Evolutionary conservation across 2,329 filamentous ascomycete species (phyloP).

Genomic region (Emmonsia crescens): DNA sequence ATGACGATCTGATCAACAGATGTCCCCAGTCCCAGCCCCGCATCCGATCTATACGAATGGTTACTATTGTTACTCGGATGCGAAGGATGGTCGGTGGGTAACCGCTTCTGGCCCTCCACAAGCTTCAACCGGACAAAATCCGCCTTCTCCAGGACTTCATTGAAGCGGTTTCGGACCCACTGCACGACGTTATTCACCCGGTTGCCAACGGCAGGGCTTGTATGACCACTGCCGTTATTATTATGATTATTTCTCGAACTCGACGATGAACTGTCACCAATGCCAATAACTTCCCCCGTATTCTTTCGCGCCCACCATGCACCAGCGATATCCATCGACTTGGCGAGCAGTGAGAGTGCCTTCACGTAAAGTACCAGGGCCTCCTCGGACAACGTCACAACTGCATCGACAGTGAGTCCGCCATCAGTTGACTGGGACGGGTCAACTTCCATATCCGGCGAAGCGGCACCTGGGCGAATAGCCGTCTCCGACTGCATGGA

Average conservation of each 20-base stretch:
- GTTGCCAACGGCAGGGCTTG: conserved; percentile 44
- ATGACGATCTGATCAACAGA: conserved; percentile 70
- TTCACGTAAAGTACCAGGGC: conserved; percentile 95
- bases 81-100: conserved; percentile 75
- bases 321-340: conserved; percentile 90
- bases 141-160: conserved; percentile 92
- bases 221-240: conserved; percentile 29
- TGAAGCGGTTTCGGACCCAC: conserved; percentile 89
- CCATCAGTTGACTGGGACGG: conserved; percentile 53
- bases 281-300: conserved; percentile 47
- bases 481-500: conserved; percentile 39
- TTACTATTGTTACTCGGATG: conserved; percentile 70
- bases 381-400: conserved; percentile 82
- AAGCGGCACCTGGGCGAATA: conserved; percentile 20
- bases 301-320: conserved; percentile 80
- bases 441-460: conserved; percentile 24
- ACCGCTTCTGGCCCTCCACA: conserved; percentile 68
- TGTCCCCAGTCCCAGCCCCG: conserved; percentile 48
- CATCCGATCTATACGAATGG: conserved; percentile 49
- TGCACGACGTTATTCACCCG: conserved; percentile 90
- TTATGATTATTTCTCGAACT: conserved; percentile 23
- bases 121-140: conserved; percentile 86
- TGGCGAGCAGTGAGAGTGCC: conserved; percentile 75
- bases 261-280: conserved; percentile 34
- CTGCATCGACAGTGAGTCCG: conserved; percentile 72